Conservation (phyloP, 192 early-diverging fungal genomes). For the Rhizophagus prolifer region DNA sequence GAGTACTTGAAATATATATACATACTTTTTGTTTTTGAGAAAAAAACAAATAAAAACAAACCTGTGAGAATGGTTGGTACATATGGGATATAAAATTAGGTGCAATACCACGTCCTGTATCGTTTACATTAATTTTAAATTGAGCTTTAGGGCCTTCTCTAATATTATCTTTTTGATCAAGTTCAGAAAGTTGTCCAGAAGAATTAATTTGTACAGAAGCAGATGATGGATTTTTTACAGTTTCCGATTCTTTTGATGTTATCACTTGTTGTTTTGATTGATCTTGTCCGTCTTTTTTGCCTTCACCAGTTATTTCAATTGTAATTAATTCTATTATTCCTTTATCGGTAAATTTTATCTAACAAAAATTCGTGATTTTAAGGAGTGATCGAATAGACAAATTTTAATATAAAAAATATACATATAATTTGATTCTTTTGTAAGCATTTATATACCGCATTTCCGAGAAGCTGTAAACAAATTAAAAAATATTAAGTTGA, state of each 20-base stretch:
- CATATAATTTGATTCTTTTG: not conserved
- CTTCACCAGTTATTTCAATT: not conserved
- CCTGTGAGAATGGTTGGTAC: conserved; percentile 13
- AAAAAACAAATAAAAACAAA: not conserved
- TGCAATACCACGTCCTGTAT: not conserved
- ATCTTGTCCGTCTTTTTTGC: not conserved
- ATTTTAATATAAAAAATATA: not conserved
- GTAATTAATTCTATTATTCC: not conserved
- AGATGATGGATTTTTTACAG: not conserved
- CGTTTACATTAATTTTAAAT: not conserved
- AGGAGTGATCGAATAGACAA: not conserved
- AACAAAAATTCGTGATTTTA: not conserved
- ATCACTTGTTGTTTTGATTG: too few relatives aligned
- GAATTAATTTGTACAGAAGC: not conserved
- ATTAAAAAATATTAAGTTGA: not conserved
- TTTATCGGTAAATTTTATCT: conserved; percentile 10
- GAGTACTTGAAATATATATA: too few relatives aligned
- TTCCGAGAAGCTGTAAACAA: conserved; percentile 10
- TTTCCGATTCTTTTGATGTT: not conserved
- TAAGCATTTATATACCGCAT: not conserved
- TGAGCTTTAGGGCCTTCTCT: not conserved
- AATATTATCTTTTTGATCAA: not conserved
- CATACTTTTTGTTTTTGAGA: not conserved
- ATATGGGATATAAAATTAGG: conserved; percentile 1
- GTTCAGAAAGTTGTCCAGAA: not conserved